These are phyloP conservation scores for Rhizomucor miehei DNA, from an alignment of 371 early-diverging fungal genomes.

Conservation along the genomic window DNA sequence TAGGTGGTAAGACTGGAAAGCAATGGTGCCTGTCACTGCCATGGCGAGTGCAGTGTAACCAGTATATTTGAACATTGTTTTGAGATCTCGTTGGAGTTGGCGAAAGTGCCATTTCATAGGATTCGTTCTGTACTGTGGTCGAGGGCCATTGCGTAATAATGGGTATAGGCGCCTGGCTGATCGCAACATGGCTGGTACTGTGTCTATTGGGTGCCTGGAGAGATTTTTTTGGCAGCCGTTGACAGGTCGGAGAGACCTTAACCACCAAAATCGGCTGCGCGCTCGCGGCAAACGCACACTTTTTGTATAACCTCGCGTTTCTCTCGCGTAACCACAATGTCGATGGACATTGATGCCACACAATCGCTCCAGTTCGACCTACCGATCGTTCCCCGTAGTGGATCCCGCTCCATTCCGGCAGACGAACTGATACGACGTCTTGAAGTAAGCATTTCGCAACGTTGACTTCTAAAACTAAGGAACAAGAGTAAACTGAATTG, in stretches of 20 bases:
- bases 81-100: slow-evolving; percentile 23
- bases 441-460: slow-evolving; percentile 8
- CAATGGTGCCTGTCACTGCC: slow-evolving; percentile 21
- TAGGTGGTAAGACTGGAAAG: slow-evolving; percentile 45
- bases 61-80: slow-evolving; percentile 30
- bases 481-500: background rate
- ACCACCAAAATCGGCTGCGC: too few relatives aligned
- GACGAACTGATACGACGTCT: slow-evolving; percentile 17
- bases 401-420: slow-evolving; percentile 11
- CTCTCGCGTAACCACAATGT: background rate
- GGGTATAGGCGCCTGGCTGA: background rate
- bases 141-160: background rate
- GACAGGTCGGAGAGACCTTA: too few relatives aligned
- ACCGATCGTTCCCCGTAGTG: slow-evolving; percentile 10
- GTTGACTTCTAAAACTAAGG: too few relatives aligned
- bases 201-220: too few relatives aligned
- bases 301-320: too few relatives aligned
- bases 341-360: slow-evolving; percentile 20
- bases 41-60: slow-evolving; percentile 30
- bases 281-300: too few relatives aligned
- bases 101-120: slow-evolving; percentile 28
- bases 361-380: slow-evolving; percentile 16
- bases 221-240: too few relatives aligned
- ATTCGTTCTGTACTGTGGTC: slow-evolving; percentile 22
- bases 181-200: background rate